Evolutionary conservation across 148 eudicot genomes (phyloP).

Genomic region (Nepenthes gracilis): DNA sequence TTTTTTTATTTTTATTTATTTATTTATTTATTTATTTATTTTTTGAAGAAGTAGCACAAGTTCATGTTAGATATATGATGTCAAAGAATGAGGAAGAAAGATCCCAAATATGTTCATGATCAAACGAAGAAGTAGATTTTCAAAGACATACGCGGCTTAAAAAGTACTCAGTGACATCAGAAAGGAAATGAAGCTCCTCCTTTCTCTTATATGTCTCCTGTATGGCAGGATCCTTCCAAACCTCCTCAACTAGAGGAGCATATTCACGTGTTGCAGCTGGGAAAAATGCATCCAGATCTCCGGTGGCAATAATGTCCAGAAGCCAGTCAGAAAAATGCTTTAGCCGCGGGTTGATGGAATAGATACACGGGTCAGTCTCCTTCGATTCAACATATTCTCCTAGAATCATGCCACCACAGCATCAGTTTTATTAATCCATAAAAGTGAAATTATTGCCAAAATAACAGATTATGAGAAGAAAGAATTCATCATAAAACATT

Average conservation of each 20-base stretch:
- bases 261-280: conserved; percentile 97
- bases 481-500: too few relatives aligned
- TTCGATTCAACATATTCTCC: conserved; percentile 31
- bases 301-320: conserved; percentile 91
- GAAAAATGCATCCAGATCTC: conserved; percentile 94
- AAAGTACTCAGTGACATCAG: conserved; percentile 93
- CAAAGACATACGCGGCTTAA: conserved; percentile 59
- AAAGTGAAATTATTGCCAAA: too few relatives aligned
- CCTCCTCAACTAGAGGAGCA: conserved; percentile 95
- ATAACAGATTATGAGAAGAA: too few relatives aligned
- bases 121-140: background rate
- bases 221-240: conserved; percentile 96
- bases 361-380: conserved; percentile 35
- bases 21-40: too few relatives aligned
- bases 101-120: background rate
- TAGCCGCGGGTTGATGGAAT: conserved; percentile 72
- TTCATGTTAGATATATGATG: too few relatives aligned
- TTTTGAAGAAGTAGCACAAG: too few relatives aligned
- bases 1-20: background rate
- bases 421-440: too few relatives aligned
- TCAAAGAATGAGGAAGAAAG: background rate
- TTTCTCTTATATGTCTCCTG: conserved; percentile 78
- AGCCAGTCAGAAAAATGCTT: conserved; percentile 98
- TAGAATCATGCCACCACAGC: conserved; percentile 3
- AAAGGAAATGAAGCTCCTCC: conserved; percentile 85